Percentiles rank a stretch among this genome's conserved stretches.
Evolutionary conservation across 345 rosid genomes (phyloP).

Genomic region (Diplotaxis tenuifolia): DNA sequence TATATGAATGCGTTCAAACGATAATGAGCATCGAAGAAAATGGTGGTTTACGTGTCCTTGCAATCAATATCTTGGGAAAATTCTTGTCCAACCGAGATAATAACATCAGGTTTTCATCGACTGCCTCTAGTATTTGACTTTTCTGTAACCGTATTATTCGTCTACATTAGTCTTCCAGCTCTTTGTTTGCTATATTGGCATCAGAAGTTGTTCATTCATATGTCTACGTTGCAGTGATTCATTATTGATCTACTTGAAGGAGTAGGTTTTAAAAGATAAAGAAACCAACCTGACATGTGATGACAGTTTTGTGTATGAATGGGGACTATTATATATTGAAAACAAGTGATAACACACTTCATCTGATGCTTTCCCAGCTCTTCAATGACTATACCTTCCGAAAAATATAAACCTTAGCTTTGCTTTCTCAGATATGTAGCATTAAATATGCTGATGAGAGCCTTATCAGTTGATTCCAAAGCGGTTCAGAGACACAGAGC

Average conservation of each 20-base stretch:
- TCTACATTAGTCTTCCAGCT: slow-evolving; percentile 1
- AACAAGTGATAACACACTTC: slow-evolving; percentile 7
- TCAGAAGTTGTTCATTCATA: slow-evolving; percentile 1
- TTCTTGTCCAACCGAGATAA: slow-evolving; percentile 96
- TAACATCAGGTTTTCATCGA: slow-evolving; percentile 70
- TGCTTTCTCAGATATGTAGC: slow-evolving; percentile 75
- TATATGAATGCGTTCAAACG: slow-evolving; percentile 94
- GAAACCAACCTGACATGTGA: slow-evolving; percentile 13
- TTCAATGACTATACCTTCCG: slow-evolving; percentile 25
- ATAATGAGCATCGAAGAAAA: slow-evolving; percentile 96
- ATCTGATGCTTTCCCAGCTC: slow-evolving; percentile 14
- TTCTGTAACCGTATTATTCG: slow-evolving; percentile 1
- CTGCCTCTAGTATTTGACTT: neutral
- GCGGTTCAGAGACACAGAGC: slow-evolving; percentile 96
- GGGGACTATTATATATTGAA: slow-evolving; percentile 13
- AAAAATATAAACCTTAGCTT: slow-evolving; percentile 7
- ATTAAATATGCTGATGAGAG: slow-evolving; percentile 90
- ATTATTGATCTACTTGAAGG: neutral
- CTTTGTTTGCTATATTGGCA: neutral
- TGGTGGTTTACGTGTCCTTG: slow-evolving; percentile 96
- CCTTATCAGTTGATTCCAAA: slow-evolving; percentile 83
- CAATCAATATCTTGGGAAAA: slow-evolving; percentile 92
- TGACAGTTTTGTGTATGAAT: slow-evolving; percentile 7
- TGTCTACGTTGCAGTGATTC: neutral
- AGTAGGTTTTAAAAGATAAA: slow-evolving; percentile 11